Base-by-base conservation (phyloP, 768 basidiomycete species). In the Mycena belliarum region DNA sequence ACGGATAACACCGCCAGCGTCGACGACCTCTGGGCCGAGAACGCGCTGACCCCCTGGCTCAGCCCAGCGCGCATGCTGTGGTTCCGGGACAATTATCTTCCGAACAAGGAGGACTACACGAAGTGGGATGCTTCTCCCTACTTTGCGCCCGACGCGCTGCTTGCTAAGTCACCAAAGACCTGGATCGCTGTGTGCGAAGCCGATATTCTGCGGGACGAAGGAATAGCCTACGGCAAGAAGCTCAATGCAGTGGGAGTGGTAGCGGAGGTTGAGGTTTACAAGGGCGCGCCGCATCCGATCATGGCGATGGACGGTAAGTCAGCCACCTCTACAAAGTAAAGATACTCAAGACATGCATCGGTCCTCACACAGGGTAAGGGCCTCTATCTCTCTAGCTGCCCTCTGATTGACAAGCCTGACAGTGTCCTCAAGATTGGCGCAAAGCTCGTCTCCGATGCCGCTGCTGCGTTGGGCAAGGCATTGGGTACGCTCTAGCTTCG, bases 71-170 rank as follows among this genome's bases (percentile, higher is more conserved):
- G 85, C 55, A 91, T 91, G 89, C 62, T 81, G 18, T 92, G 89
- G 90, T 91, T 87, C 81, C 74, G 82, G 28, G 67, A 77, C 46
- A 82, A 85, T 64, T 92, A 91, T 68, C 75, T 88, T 12, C 87
- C 89, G 0, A 82, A 86, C 55, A 67, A 77, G 59, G 76, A 70
- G 37, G 86, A 89, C 53, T 77, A 81, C 73, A 72, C 73, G 0
- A 82, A 85, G 47, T 89, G 87, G 85, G 84, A 86, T 57, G 82
- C 81, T 24, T 89, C 88, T 4, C 88, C 89, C 0, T 73, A 86
- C n/a, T 85, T 87, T 45, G 88, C 88, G 1, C 85, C 87, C 0
- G 77, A 79, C 11, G 78, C 77, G 32, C 68, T 82, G 32, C 68
- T 89, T 57, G 69, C 67, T 46, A 79, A 78, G 53, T 71, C 77